Evolutionary conservation across 148 eudicot genomes (phyloP).

Genomic region (Chenopodium suecicum): DNA sequence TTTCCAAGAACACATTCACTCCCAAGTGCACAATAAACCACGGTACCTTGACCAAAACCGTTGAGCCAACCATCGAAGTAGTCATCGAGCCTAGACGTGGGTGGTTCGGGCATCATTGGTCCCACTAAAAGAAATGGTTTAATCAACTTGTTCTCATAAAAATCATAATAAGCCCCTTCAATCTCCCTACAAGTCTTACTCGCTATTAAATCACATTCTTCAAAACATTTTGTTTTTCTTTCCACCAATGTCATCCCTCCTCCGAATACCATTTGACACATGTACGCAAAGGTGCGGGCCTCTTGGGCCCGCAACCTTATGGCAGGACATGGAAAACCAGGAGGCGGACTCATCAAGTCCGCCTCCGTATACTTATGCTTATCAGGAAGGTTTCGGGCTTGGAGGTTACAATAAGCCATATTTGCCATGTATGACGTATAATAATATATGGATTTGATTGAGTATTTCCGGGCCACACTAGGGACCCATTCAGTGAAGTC

Average conservation of each 20-base stretch:
- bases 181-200: slow-evolving; percentile 21
- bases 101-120: slow-evolving; percentile 34
- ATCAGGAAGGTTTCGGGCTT: neutral
- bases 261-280: neutral
- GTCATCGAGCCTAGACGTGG: slow-evolving; percentile 32
- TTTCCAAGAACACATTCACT: slow-evolving; percentile 38
- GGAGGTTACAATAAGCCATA: neutral
- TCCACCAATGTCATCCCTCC: slow-evolving; percentile 6
- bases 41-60: slow-evolving; percentile 25
- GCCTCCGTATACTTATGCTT: neutral
- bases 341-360: slow-evolving; percentile 15
- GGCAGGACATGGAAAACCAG: neutral
- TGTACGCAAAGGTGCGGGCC: neutral
- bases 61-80: slow-evolving; percentile 38
- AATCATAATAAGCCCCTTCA: slow-evolving; percentile 16
- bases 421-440: slow-evolving; percentile 4
- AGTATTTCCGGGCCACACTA: slow-evolving; percentile 21
- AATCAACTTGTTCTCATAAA: neutral
- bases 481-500: slow-evolving; percentile 51
- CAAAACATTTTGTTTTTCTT: neutral
- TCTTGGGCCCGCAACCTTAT: slow-evolving; percentile 8
- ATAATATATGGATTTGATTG: slow-evolving; percentile 27
- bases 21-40: slow-evolving; percentile 53
- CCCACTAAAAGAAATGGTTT: slow-evolving; percentile 32
- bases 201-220: slow-evolving; percentile 18